phyloP scores from a whole-genome alignment of 306 rosid species.

The Oxytropis ochrocephala region DNA sequence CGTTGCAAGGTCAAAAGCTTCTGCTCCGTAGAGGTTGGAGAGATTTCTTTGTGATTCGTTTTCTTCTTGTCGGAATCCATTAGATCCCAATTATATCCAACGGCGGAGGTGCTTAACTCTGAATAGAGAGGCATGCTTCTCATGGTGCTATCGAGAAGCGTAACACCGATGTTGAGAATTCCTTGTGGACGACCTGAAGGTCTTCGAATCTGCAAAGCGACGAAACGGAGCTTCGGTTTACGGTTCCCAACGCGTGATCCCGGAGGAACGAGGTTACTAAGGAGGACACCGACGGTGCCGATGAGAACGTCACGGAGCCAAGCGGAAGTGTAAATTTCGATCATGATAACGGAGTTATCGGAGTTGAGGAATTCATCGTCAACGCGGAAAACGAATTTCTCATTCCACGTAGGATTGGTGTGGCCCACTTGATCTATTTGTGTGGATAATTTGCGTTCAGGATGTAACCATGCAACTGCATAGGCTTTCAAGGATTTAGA shows the following conservation, averaged over 20 bases:
- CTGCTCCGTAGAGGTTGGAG: neutral
- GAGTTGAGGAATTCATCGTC: slow-evolving; percentile 36
- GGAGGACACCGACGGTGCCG: slow-evolving; percentile 46
- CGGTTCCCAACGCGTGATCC: slow-evolving; percentile 4
- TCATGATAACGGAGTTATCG: slow-evolving; percentile 35
- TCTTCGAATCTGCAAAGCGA: slow-evolving; percentile 59
- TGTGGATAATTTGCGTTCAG: slow-evolving; percentile 48
- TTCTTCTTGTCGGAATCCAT: neutral
- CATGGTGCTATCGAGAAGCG: slow-evolving; percentile 47
- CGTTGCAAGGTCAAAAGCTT: slow-evolving; percentile 25
- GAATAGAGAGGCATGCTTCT: slow-evolving; percentile 66
- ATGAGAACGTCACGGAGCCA: slow-evolving; percentile 49
- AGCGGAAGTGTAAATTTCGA: slow-evolving; percentile 48
- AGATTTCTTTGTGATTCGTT: neutral
- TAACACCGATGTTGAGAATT: slow-evolving; percentile 51
- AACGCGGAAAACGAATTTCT: slow-evolving; percentile 67
- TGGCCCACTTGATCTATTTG: slow-evolving; percentile 45
- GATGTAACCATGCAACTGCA: slow-evolving; percentile 66
- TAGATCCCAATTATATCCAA: slow-evolving; percentile 32
- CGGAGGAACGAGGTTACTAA: slow-evolving; percentile 40
- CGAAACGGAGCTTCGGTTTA: slow-evolving; percentile 39
- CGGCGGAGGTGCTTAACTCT: slow-evolving; percentile 47
- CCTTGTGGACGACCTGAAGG: slow-evolving; percentile 78
- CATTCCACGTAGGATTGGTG: slow-evolving; percentile 70
- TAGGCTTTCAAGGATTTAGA: slow-evolving; percentile 48